Evolutionary conservation across 2,329 filamentous ascomycete genomes (phyloP).

Genomic region (Clonostachys sp.): DNA sequence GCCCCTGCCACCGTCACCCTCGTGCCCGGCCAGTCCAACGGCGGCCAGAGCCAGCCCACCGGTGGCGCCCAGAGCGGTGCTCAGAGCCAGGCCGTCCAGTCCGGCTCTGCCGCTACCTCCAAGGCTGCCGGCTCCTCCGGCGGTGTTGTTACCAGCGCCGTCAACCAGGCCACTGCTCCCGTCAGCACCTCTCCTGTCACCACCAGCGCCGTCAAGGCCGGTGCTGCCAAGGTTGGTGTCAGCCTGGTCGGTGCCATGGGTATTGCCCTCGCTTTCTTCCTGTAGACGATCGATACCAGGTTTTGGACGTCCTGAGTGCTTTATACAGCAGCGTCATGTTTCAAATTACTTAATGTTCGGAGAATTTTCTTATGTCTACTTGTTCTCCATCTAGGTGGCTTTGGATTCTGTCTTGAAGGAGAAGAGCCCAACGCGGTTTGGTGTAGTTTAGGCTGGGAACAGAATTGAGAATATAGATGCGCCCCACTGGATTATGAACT

Average conservation of each 20-base stretch:
- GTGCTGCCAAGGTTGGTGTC: slow-evolving; percentile 10
- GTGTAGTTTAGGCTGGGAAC: no score
- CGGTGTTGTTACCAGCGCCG: background rate
- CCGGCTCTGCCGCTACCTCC: no score
- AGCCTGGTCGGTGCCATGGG: slow-evolving; percentile 11
- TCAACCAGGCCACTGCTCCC: slow-evolving; percentile 1
- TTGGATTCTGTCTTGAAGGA: no score
- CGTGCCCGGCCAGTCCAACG: background rate
- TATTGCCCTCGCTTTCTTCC: slow-evolving; percentile 9
- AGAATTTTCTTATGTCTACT: no score
- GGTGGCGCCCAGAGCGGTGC: background rate
- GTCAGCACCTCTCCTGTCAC: slow-evolving; percentile 1
- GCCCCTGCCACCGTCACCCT: background rate
- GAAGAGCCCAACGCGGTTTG: no score
- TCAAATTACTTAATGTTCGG: no score
- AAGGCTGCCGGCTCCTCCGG: no score
- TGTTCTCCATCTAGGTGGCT: no score
- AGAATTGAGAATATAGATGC: no score
- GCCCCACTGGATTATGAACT: no score
- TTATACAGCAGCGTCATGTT: no score
- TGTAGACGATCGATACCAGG: slow-evolving; percentile 5
- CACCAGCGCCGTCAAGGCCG: slow-evolving; percentile 3
- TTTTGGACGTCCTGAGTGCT: background rate
- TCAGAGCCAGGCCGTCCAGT: background rate
- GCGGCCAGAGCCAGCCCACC: slow-evolving; percentile 3